Conservation (phyloP, 2,329 filamentous ascomycete species). For the Trichoderma koningiopsis region DNA sequence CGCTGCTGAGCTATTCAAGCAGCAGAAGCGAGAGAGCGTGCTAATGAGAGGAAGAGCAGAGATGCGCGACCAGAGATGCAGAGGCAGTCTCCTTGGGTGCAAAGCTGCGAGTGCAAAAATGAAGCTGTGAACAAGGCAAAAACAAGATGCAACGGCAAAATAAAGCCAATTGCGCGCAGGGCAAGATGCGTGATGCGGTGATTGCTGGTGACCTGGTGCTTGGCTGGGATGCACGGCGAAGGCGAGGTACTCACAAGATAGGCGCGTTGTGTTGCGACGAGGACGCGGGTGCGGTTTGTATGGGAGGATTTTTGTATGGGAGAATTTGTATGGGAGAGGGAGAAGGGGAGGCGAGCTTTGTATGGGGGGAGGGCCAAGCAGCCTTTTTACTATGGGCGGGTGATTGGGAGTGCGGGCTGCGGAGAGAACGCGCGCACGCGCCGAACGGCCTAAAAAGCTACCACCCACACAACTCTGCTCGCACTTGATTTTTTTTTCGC, state of each 20-base stretch:
- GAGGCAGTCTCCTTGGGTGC: constrained; percentile 20
- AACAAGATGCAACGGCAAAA: constrained; percentile 25
- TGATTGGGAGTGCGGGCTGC: constrained; percentile 57
- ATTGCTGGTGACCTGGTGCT: constrained; percentile 40
- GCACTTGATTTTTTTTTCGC: constrained; percentile 17
- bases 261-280: constrained; percentile 48
- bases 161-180: constrained; percentile 18
- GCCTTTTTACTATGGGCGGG: constrained; percentile 67
- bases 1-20: constrained; percentile 13
- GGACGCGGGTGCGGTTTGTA: constrained; percentile 49
- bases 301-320: constrained; percentile 55
- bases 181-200: constrained; percentile 21
- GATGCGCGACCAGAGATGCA: constrained; percentile 18
- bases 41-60: constrained; percentile 25
- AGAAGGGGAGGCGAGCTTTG: constrained; percentile 55
- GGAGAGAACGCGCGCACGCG: constrained; percentile 34
- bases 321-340: constrained; percentile 64
- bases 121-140: constrained; percentile 30
- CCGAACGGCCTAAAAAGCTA: constrained; percentile 26
- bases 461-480: constrained; percentile 24
- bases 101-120: constrained; percentile 25
- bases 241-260: constrained; percentile 57
- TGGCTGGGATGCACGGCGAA: constrained; percentile 43
- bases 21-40: constrained; percentile 15
- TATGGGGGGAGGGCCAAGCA: constrained; percentile 57